Base-by-base conservation (phyloP, 179 eudicot species). In the Actinidia polygama region DNA sequence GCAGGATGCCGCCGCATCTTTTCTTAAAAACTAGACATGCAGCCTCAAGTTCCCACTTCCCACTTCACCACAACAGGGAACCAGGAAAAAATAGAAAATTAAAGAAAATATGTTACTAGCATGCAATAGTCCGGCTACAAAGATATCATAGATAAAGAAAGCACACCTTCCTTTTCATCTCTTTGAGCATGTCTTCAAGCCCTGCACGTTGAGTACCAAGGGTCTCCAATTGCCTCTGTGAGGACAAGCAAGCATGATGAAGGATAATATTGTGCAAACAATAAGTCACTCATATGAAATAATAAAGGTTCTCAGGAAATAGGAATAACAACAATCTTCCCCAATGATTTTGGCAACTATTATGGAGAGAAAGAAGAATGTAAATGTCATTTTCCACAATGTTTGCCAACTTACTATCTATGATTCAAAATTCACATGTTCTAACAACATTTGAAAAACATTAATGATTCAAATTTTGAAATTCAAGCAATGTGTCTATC, bases 131-230 rank as follows among this genome's bases (percentile, higher is more conserved):
- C 40, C 8, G 15, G 51, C 19, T 9, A 3, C 18, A 63, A 49
- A 47, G 23, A 78, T 6, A 82, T 63, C 75, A 26, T 10, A n/a
- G 55, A 61, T 40, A 77, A 80, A 14, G 51, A 36, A 66, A 67
- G 44, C 71, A 49, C 80, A 92, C 99, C 98, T 96, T 96, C 88
- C 95, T 91, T 88, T 94, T 95, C 98, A 95, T 96, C 79, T 96
- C 99, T 90, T 96, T 96, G 79, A 96, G 94, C 99, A 96, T 96
- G 89, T 96, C 99, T 84, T 96, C 99, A 84, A 96, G 98, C 69
- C 98, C 98, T 70, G 99, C 99, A 69, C 98, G 90, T 83, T 96
- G 95, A 58, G 98, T 93, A 84, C 99, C 98, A 81, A 96, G 95
- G 57, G 90, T 89, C 89, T 96, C 98, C 89, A 96, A 86, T 85